These are phyloP conservation scores for Cercophora scortea DNA, from an alignment of 495 filamentous ascomycete genomes.

Conservation along the genomic window DNA sequence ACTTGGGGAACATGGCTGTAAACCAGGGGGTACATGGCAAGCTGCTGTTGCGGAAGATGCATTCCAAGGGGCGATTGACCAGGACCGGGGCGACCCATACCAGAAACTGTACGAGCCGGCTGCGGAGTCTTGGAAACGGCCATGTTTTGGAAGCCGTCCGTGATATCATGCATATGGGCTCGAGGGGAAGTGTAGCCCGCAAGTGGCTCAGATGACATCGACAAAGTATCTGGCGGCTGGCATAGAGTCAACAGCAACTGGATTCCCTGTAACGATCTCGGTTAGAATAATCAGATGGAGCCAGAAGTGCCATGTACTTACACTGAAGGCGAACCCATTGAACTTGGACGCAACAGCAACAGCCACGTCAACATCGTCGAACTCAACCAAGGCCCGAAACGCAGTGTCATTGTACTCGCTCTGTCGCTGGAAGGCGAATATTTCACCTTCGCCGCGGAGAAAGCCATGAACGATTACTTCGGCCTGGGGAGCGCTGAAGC, in stretches of 20 bases:
- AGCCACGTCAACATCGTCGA: slow-evolving; percentile 39
- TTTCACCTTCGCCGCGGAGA: slow-evolving; percentile 44
- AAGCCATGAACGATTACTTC: slow-evolving; percentile 39
- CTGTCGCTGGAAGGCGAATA: slow-evolving; percentile 43
- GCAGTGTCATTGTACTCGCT: slow-evolving; percentile 23
- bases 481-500: slow-evolving; percentile 19
- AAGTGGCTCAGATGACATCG: not conserved
- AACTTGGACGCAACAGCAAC: slow-evolving; percentile 26
- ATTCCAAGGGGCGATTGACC: slow-evolving; percentile 9
- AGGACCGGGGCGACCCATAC: not conserved
- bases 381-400: slow-evolving; percentile 45
- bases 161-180: slow-evolving; percentile 7
- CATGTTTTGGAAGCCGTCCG: slow-evolving; percentile 11
- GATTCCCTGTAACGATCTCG: slow-evolving; percentile 8
- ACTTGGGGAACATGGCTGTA: slow-evolving; percentile 19
- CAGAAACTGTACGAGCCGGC: not conserved
- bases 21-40: slow-evolving; percentile 28
- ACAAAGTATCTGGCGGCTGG: not conserved
- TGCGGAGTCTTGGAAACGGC: slow-evolving; percentile 6
- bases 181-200: not conserved
- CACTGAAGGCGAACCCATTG: slow-evolving; percentile 40
- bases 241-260: slow-evolving; percentile 9
- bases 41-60: slow-evolving; percentile 11
- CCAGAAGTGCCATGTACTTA: slow-evolving; percentile 24
- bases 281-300: not conserved